Conservation (phyloP, 805 yeast genomes). For the Yarrowia keelungensis region DNA sequence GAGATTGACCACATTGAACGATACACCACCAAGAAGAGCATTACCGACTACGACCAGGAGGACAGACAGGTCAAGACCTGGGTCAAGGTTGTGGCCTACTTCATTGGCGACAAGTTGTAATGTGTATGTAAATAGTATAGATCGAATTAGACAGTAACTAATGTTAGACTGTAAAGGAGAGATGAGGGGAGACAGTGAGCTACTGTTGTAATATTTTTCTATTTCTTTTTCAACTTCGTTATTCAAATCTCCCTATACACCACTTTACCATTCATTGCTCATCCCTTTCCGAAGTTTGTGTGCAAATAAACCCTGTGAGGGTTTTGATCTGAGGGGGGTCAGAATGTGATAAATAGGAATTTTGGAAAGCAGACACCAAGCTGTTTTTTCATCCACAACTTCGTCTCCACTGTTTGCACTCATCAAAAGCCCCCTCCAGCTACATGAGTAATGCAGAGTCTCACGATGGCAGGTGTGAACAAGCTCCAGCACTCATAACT, state of each 20-base stretch:
- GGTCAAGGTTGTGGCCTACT: constrained; percentile 45
- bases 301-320: not conserved
- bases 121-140: constrained; percentile 10
- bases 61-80: constrained; percentile 64
- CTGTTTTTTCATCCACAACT: too few relatives aligned
- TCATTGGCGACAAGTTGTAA: constrained; percentile 48
- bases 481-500: constrained; percentile 19
- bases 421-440: not conserved
- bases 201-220: too few relatives aligned
- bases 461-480: constrained; percentile 9
- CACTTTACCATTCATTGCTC: constrained; percentile 2
- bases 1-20: constrained; percentile 69
- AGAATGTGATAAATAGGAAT: too few relatives aligned
- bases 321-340: not conserved
- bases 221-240: too few relatives aligned
- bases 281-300: constrained; percentile 1
- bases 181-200: too few relatives aligned
- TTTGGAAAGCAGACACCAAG: too few relatives aligned
- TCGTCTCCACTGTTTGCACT: too few relatives aligned
- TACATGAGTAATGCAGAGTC: not conserved
- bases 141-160: not conserved
- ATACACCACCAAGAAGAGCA: constrained; percentile 59
- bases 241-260: not conserved
- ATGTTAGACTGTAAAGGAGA: not conserved
- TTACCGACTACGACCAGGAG: constrained; percentile 67